A percentile compares a stretch with the other conserved stretches of the same genome.
Conservation (phyloP, 1,284 basidiomycete genomes). For the Cryptococcus neoformans region DNA sequence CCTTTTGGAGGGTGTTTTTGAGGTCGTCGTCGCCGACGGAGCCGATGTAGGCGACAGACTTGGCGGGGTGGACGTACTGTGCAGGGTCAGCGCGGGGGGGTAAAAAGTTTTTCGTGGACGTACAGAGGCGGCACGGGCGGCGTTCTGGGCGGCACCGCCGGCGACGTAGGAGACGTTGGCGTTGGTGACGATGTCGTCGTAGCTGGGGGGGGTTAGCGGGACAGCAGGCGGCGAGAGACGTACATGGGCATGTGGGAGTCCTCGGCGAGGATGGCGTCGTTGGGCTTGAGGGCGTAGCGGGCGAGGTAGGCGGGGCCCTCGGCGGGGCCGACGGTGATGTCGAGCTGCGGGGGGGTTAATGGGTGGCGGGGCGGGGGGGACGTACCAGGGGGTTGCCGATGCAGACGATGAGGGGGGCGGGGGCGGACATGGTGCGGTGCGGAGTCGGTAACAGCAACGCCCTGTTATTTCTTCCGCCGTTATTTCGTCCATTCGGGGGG, state of each 20-base stretch:
- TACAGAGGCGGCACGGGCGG: conserved; percentile 92
- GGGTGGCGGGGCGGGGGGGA: conserved; percentile 2
- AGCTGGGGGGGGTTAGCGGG: conserved; percentile 56
- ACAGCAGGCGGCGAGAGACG: conserved; percentile 20
- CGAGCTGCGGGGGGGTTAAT: conserved; percentile 54
- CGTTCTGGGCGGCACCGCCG: conserved; percentile 95
- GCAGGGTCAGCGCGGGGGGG: not conserved
- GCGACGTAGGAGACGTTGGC: conserved; percentile 86
- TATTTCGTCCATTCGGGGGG: no score
- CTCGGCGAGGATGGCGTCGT: conserved; percentile 95
- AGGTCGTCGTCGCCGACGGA: conserved; percentile 91
- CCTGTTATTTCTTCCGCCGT: no score
- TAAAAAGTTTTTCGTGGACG: conserved; percentile 46
- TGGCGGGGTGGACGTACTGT: conserved; percentile 83
- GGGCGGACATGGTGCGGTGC: conserved; percentile 10
- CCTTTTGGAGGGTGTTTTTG: conserved; percentile 83
- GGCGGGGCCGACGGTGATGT: conserved; percentile 69
- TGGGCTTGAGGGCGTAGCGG: conserved; percentile 90
- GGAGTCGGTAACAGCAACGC: no score
- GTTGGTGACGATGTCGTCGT: conserved; percentile 80
- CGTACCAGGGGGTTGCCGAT: conserved; percentile 75
- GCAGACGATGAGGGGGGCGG: conserved; percentile 60
- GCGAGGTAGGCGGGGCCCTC: conserved; percentile 78
- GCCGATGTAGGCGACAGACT: conserved; percentile 92
- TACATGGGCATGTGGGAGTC: conserved; percentile 83